These are phyloP conservation scores for Globisporangium heterothallicum DNA, from an alignment of 352 stramenopile species.

Conservation along the genomic window DNA sequence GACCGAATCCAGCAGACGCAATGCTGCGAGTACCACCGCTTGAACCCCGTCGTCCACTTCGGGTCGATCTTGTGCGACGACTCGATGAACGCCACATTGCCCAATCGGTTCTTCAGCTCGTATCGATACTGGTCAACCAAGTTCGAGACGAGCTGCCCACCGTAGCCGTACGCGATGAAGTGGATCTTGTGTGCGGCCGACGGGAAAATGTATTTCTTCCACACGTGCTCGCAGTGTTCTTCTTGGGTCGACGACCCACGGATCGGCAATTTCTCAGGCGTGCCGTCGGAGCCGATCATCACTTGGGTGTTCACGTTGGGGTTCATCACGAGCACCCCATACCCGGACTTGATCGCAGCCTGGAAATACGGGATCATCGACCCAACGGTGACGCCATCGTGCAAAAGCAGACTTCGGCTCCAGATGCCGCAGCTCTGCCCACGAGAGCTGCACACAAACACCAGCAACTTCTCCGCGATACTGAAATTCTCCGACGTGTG, in stretches of 20 bases:
- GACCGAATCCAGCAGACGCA: slow-evolving; percentile 77
- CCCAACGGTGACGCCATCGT: slow-evolving; percentile 84
- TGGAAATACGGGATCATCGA: slow-evolving; percentile 88
- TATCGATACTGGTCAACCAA: slow-evolving; percentile 77
- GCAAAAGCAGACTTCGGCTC: slow-evolving; percentile 77
- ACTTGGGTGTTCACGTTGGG: slow-evolving; percentile 88
- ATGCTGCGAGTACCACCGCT: slow-evolving; percentile 78
- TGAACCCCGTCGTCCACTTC: slow-evolving; percentile 65
- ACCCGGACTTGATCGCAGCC: slow-evolving; percentile 63
- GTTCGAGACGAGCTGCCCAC: slow-evolving; percentile 69
- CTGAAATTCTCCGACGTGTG: slow-evolving; percentile 75
- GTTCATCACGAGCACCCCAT: slow-evolving; percentile 85
- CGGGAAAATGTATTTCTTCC: slow-evolving; percentile 83
- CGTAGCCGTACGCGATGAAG: slow-evolving; percentile 86
- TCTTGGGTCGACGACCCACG: slow-evolving; percentile 75
- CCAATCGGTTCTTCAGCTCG: slow-evolving; percentile 74
- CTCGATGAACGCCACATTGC: slow-evolving; percentile 85
- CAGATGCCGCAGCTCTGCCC: slow-evolving; percentile 84
- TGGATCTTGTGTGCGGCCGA: slow-evolving; percentile 80
- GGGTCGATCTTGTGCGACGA: slow-evolving; percentile 77
- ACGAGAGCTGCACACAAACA: slow-evolving; percentile 79
- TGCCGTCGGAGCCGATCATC: slow-evolving; percentile 51
- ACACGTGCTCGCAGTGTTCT: slow-evolving; percentile 87
- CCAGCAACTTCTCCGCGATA: slow-evolving; percentile 68
- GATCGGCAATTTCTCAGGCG: slow-evolving; percentile 77